Evolutionary conservation across 2,329 filamentous ascomycete species (phyloP).

Genomic region (Penicillium freii): DNA sequence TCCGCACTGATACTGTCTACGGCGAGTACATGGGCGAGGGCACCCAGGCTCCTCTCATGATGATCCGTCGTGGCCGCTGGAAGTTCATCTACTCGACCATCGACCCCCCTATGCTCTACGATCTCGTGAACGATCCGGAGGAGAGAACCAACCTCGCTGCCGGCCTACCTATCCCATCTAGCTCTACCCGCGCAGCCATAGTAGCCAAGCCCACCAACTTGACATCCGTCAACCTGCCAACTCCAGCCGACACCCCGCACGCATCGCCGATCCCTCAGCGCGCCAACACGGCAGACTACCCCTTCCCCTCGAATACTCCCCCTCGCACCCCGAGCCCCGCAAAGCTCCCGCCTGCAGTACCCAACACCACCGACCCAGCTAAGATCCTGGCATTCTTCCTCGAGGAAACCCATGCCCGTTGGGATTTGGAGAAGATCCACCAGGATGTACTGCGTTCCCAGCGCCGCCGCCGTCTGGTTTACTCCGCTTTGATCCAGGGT

Average conservation of each 20-base stretch:
- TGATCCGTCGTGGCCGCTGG: conserved; percentile 87
- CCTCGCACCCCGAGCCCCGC: conserved; percentile 42
- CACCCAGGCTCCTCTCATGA: conserved; percentile 83
- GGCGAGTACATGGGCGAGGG: conserved; percentile 95
- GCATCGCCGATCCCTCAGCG: conserved; percentile 29
- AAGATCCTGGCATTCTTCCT: conserved; percentile 65
- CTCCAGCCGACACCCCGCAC: conserved; percentile 33
- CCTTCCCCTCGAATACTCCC: conserved; percentile 38
- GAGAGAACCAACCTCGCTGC: conserved; percentile 69
- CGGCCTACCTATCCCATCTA: conserved; percentile 29
- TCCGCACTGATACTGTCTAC: conserved; percentile 76
- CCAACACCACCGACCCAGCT: conserved; percentile 34
- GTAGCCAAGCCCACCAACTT: conserved; percentile 41
- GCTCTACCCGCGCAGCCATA: conserved; percentile 30
- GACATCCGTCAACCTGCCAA: conserved; percentile 28
- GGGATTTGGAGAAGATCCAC: conserved; percentile 79
- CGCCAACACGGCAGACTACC: conserved; percentile 15
- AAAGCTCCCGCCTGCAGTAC: conserved; percentile 34
- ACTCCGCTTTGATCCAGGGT: conserved; percentile 74
- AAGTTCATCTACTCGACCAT: conserved; percentile 86
- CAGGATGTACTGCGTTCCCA: conserved; percentile 72
- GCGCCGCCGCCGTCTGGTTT: conserved; percentile 73
- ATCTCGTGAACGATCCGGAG: conserved; percentile 70
- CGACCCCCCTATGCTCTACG: conserved; percentile 81
- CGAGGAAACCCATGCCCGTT: conserved; percentile 69